Evolutionary conservation across 345 rosid species (phyloP).

Genomic region (Combretum micranthum): DNA sequence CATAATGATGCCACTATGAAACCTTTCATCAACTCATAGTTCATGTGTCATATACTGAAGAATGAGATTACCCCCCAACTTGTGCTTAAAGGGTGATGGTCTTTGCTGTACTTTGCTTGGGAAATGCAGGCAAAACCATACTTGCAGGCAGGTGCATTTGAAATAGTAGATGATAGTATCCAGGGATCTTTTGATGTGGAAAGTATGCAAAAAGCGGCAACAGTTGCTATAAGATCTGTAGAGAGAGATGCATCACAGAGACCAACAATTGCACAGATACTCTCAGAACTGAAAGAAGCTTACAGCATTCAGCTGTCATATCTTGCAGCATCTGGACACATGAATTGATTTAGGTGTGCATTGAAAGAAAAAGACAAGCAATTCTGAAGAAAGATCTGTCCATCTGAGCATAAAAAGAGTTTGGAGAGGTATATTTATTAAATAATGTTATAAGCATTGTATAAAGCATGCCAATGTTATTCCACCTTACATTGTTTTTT

Average conservation of each 20-base stretch:
- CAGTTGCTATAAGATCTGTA: slow-evolving; percentile 51
- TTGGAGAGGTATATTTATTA: too few species aligned
- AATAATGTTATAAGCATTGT: too few species aligned
- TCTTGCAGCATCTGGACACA: slow-evolving; percentile 53
- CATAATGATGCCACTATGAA: neutral
- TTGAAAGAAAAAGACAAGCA: neutral
- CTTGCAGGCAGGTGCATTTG: slow-evolving; percentile 82
- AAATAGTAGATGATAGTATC: slow-evolving; percentile 67
- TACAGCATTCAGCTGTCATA: slow-evolving; percentile 68
- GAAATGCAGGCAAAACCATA: slow-evolving; percentile 74
- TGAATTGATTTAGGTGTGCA: slow-evolving; percentile 16
- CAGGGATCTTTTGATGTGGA: slow-evolving; percentile 53
- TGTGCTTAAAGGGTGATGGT: neutral
- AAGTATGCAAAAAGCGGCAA: slow-evolving; percentile 68
- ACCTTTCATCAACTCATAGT: neutral
- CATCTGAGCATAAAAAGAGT: neutral
- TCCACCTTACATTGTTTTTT: too few species aligned
- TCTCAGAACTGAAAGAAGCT: slow-evolving; percentile 73
- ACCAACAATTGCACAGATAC: slow-evolving; percentile 51
- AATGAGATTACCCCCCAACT: neutral
- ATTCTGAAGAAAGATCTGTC: neutral
- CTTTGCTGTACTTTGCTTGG: neutral
- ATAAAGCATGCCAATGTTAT: too few species aligned
- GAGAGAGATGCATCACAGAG: slow-evolving; percentile 76
- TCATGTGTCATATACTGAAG: neutral